Evolutionary conservation across 331 rosid genomes (phyloP).

Genomic region (Telfairia occidentalis): DNA sequence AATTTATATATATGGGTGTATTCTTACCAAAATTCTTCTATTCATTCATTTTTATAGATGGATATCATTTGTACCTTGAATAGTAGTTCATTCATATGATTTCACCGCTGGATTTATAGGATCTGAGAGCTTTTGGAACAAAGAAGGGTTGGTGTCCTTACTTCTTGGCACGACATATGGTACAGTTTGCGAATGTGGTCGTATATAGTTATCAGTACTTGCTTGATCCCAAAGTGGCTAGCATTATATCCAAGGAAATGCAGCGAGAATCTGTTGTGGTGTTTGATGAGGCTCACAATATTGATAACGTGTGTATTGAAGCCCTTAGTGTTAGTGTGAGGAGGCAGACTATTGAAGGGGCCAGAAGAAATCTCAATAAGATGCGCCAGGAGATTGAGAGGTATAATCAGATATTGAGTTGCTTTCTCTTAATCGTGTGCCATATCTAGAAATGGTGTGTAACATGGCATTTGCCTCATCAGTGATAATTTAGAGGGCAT

Average conservation of each 20-base stretch:
- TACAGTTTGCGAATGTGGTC: conserved; percentile 79
- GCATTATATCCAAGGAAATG: conserved; percentile 87
- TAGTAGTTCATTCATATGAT: not conserved
- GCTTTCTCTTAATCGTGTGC: not conserved
- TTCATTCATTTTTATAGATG: not conserved
- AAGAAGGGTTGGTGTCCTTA: conserved; percentile 89
- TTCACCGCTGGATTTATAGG: conserved; percentile 19
- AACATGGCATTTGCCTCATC: not conserved
- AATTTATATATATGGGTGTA: not conserved
- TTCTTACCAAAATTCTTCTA: not conserved
- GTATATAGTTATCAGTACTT: conserved; percentile 88
- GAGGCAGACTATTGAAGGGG: conserved; percentile 90
- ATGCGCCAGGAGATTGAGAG: conserved; percentile 82
- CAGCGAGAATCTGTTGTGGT: conserved; percentile 89
- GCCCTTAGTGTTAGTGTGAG: conserved; percentile 95
- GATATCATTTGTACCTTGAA: not conserved
- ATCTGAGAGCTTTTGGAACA: conserved; percentile 62
- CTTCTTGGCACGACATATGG: conserved; percentile 85
- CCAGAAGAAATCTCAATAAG: conserved; percentile 66
- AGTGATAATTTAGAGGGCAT: not conserved
- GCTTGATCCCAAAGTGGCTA: conserved; percentile 92
- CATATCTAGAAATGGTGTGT: not conserved
- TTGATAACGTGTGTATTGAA: conserved; percentile 87
- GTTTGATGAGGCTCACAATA: conserved; percentile 90
- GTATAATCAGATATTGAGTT: conserved; percentile 20